phyloP scores from a whole-genome alignment of 2,329 filamentous ascomycete genomes.

The Arthrinium puccinioides region DNA sequence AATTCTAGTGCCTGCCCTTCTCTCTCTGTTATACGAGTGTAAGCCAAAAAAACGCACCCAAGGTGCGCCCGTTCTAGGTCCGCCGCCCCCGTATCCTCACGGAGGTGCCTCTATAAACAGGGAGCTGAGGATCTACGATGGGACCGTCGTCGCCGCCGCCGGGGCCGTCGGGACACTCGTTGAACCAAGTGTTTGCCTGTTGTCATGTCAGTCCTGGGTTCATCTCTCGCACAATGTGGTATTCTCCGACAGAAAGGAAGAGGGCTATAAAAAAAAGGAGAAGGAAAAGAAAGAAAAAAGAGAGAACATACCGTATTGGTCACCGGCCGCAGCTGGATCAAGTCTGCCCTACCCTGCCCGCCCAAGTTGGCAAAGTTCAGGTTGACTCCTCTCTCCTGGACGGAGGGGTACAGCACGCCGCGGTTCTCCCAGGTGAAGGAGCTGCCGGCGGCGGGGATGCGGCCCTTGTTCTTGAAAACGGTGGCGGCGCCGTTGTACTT shows the following conservation, averaged over 20 bases:
- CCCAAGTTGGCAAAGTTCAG: slow-evolving; percentile 3
- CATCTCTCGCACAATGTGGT: too few relatives aligned
- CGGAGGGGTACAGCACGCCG: background rate
- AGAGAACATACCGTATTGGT: background rate
- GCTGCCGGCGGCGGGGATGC: background rate
- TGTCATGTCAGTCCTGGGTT: background rate
- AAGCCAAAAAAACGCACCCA: too few relatives aligned
- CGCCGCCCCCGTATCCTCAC: too few relatives aligned
- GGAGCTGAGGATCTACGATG: background rate
- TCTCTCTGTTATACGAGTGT: too few relatives aligned
- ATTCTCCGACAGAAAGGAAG: too few relatives aligned
- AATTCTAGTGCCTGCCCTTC: too few relatives aligned
- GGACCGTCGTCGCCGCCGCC: slow-evolving; percentile 1
- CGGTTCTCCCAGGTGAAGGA: slow-evolving; percentile 4
- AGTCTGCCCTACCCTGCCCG: background rate
- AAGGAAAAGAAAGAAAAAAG: too few relatives aligned
- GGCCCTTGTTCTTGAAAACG: slow-evolving; percentile 1
- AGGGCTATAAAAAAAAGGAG: too few relatives aligned
- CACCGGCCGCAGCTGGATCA: background rate
- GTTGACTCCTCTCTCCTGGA: slow-evolving; percentile 1
- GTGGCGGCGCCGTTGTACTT: slow-evolving; percentile 1
- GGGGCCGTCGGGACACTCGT: background rate
- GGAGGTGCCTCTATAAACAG: slow-evolving; percentile 19
- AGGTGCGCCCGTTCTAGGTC: too few relatives aligned
- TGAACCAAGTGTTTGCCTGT: slow-evolving; percentile 1